These are phyloP conservation scores for Penicillium parvum DNA, from an alignment of 495 filamentous ascomycete genomes.

Conservation along the genomic window DNA sequence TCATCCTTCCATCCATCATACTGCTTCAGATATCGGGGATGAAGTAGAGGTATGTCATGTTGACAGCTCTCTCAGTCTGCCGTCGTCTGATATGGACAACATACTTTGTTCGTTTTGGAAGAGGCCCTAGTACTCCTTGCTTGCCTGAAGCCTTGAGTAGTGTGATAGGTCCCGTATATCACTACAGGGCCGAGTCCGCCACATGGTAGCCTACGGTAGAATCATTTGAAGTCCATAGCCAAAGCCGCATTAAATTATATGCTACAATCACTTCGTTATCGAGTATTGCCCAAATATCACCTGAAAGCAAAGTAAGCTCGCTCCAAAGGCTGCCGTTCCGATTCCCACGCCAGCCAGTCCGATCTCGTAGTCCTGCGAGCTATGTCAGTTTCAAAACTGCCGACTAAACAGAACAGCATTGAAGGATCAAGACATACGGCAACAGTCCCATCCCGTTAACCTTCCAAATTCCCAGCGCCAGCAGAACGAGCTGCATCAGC, in stretches of 20 bases:
- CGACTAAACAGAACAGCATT: conserved; percentile 1
- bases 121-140: too few relatives aligned
- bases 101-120: too few relatives aligned
- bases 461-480: conserved; percentile 92
- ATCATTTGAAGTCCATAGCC: not conserved
- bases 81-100: too few relatives aligned
- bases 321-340: conserved; percentile 70
- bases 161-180: too few relatives aligned
- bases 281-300: too few relatives aligned
- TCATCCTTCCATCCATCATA: too few relatives aligned
- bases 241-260: not conserved
- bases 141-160: too few relatives aligned
- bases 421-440: conserved; percentile 56
- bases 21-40: too few relatives aligned
- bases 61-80: too few relatives aligned
- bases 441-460: conserved; percentile 94
- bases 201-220: too few relatives aligned
- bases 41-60: too few relatives aligned
- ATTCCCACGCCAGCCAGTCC: conserved; percentile 96
- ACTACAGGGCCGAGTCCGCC: too few relatives aligned
- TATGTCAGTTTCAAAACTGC: conserved; percentile 19
- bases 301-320: conserved; percentile 51
- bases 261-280: not conserved
- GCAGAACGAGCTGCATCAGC: conserved; percentile 72
- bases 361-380: conserved; percentile 74